Evolutionary conservation across 495 filamentous ascomycete genomes (phyloP), one percentile per base, ranked within the genome.

Genomic region (Podospora australis): DNA sequence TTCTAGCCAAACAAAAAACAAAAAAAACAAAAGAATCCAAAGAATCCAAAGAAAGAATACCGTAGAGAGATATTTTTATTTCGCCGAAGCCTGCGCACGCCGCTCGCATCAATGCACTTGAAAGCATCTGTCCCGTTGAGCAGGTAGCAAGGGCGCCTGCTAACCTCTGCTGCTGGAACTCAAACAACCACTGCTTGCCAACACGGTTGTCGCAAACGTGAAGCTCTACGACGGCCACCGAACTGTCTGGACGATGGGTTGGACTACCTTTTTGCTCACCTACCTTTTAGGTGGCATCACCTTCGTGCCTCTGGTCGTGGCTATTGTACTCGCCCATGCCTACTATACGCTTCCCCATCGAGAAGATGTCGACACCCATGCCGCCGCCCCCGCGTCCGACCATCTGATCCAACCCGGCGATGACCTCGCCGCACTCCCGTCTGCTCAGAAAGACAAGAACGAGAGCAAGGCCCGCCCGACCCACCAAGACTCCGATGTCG

Each of bases 221-320:
- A 22, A 22, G 17, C 9, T 23, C 21, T 16, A 14, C 23, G 40
- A 40, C 13, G 20, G 16, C 26, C 9, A 20, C 41, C 35, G 24
- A 20, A 41, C 10, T 13, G 25, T 26, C 56, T 50, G 52, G 44
- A 88, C 85, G 82, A 83, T 82, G 77, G 73, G 74, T 53, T 77
- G 88, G 73, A 72, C 77, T 50, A 70, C 69, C 50, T 82, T 94
- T 58, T 69, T 92, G 52, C 59, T 85, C 55, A 72, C 83, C 58
- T 97, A 96, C 74, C 54, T 95, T 50, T 66, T 96, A 52, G 94
- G 94, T 64, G 94, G 91, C 60, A 65, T 97, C 56, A 95, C 90
- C 21, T 90, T 98, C 54, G 58, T 96, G 46, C 94, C 92, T 32
- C 69, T 95, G 4, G 39, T 91, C 50, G 50, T 91, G 39, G 64